These are phyloP conservation scores for Kwoniella dejecticola DNA, from an alignment of 768 basidiomycete species.

Conservation along the genomic window DNA sequence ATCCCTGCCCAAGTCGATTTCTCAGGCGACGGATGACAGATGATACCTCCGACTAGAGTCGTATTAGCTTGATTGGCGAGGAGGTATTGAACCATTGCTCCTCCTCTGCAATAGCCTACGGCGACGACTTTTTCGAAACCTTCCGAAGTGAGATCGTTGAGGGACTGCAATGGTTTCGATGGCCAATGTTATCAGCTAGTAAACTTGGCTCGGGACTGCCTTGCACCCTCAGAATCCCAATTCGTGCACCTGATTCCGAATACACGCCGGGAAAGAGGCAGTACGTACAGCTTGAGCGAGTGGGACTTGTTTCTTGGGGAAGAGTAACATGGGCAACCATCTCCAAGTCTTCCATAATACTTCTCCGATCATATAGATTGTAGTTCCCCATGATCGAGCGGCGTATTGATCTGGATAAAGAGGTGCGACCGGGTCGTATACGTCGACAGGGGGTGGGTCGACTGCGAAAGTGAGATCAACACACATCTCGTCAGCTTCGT, in stretches of 20 bases:
- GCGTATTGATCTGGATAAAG: conserved; percentile 28
- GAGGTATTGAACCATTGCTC: conserved; percentile 33
- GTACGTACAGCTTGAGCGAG: conserved; percentile 25
- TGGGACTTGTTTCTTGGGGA: conserved; percentile 22
- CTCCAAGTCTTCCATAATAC: conserved; percentile 7
- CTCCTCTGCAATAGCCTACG: conserved; percentile 43
- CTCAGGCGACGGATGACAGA: conserved; percentile 37
- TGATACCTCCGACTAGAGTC: conserved; percentile 27
- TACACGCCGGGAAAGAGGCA: not conserved
- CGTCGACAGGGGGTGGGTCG: conserved; percentile 18
- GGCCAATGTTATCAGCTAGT: too few species aligned
- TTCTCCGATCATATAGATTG: conserved; percentile 10
- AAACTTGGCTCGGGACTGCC: too few species aligned
- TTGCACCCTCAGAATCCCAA: too few species aligned
- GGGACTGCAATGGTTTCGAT: conserved; percentile 17
- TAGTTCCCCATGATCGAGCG: conserved; percentile 23
- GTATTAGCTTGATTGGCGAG: conserved; percentile 13
- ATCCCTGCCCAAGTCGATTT: conserved; percentile 12
- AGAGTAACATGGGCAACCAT: conserved; percentile 13
- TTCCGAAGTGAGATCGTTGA: conserved; percentile 30
- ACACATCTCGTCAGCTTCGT: too few species aligned
- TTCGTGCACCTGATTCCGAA: not conserved
- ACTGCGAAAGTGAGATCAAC: conserved; percentile 15
- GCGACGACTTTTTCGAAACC: conserved; percentile 34
- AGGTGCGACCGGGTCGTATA: conserved; percentile 24